A percentile compares a stretch with the other conserved stretches of the same genome.
Conservation (phyloP, 441 rosid genomes). For the Macaranga tanarius region DNA sequence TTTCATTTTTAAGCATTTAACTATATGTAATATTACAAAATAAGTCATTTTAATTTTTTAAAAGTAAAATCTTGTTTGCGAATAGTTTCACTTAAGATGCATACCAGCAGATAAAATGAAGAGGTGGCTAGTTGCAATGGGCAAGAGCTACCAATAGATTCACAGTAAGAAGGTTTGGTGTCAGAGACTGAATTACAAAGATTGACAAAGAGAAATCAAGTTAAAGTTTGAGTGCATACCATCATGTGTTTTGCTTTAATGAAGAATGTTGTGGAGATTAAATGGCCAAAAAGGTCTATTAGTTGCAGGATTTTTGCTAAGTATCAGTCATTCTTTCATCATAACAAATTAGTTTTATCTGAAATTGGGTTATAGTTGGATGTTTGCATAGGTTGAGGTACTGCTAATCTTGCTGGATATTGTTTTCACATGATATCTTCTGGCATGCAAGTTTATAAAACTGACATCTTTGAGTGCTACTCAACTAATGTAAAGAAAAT, state of each 20-base stretch:
- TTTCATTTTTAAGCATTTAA: too few species aligned
- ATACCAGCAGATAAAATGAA: neutral
- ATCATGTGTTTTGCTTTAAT: neutral
- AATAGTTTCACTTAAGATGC: neutral
- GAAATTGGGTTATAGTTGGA: neutral
- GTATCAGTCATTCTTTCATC: too few species aligned
- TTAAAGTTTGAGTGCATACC: conserved; percentile 10
- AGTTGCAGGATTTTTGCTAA: neutral
- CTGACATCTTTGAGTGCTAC: too few species aligned
- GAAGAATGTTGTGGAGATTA: neutral
- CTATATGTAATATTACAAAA: too few species aligned
- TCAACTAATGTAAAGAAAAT: too few species aligned
- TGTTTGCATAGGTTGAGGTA: neutral
- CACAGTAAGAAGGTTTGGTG: conserved; percentile 38
- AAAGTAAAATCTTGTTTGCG: too few species aligned
- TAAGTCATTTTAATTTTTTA: too few species aligned
- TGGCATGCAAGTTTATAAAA: neutral
- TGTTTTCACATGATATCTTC: neutral
- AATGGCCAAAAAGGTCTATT: neutral
- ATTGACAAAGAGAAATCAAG: conserved; percentile 54
- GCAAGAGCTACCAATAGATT: neutral
- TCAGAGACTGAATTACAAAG: conserved; percentile 43
- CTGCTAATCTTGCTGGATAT: neutral
- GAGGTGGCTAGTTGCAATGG: neutral
- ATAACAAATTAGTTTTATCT: neutral